Evolutionary conservation across 2,329 filamentous ascomycete species (phyloP).

Genomic region (Elsinoe australis): DNA sequence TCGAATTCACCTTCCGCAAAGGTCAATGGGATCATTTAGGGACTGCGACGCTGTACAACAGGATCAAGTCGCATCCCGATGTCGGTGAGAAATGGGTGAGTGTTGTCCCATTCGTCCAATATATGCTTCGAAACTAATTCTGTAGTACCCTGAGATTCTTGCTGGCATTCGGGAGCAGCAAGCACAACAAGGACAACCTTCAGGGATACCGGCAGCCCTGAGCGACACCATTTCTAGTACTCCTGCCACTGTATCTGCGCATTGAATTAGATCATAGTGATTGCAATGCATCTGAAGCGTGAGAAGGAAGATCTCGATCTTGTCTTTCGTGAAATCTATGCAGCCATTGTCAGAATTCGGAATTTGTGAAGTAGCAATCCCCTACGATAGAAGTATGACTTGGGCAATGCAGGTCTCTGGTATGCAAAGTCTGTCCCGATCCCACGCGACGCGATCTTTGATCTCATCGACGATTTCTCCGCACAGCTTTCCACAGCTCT

Average conservation of each 20-base stretch:
- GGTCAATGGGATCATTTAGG: conserved; percentile 62
- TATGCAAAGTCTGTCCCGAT: too few species aligned
- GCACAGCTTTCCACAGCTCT: too few species aligned
- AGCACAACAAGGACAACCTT: conserved; percentile 19
- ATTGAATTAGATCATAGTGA: too few species aligned
- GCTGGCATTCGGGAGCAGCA: conserved; percentile 34
- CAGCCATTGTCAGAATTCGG: too few species aligned
- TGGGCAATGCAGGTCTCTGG: too few species aligned
- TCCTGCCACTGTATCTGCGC: not conserved
- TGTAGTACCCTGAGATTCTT: conserved; percentile 34
- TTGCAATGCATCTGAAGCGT: too few species aligned
- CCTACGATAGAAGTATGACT: too few species aligned
- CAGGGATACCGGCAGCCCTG: not conserved
- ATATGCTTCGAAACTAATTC: not conserved
- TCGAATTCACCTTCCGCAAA: conserved; percentile 77
- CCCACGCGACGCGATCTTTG: too few species aligned
- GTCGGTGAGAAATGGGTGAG: conserved; percentile 64
- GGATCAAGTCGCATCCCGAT: conserved; percentile 79
- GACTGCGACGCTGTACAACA: conserved; percentile 75
- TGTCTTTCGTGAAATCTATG: too few species aligned
- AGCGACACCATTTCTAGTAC: not conserved
- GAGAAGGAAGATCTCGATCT: too few species aligned
- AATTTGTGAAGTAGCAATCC: too few species aligned
- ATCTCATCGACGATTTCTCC: too few species aligned
- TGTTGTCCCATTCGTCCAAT: not conserved